These are phyloP conservation scores for Trebouxia sp. DNA, from an alignment of 139 green algal genomes.

Conservation along the genomic window DNA sequence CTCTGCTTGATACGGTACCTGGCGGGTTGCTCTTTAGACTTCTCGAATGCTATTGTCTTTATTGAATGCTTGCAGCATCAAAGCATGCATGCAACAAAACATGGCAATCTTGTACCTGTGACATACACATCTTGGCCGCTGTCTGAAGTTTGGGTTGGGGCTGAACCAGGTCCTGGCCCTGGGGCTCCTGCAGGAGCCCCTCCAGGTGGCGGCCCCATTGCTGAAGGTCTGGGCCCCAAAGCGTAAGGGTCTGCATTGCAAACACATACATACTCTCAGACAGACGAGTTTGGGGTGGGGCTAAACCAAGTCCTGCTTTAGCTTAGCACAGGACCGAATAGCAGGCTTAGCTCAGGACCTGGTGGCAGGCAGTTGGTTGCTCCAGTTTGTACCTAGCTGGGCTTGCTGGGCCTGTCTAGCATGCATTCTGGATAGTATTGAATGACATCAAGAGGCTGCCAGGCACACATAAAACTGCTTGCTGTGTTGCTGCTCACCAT, in stretches of 20 bases:
- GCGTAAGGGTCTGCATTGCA: not conserved
- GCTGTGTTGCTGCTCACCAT: not conserved
- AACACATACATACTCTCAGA: not conserved
- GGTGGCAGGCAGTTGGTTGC: too few species aligned
- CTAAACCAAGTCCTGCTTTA: not conserved
- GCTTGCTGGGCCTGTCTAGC: too few species aligned
- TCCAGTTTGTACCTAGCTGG: too few species aligned
- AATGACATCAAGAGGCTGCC: too few species aligned
- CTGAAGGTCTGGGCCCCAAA: constrained; percentile 3
- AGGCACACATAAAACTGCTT: too few species aligned
- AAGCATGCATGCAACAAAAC: not conserved
- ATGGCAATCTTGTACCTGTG: not conserved
- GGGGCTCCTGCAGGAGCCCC: not conserved
- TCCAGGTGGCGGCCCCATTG: not conserved
- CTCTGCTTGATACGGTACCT: too few species aligned
- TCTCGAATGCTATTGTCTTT: too few species aligned
- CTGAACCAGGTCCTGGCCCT: not conserved
- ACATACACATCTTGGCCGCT: not conserved
- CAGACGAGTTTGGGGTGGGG: not conserved
- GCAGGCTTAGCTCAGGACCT: too few species aligned
- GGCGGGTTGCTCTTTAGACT: too few species aligned
- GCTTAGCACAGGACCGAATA: too few species aligned
- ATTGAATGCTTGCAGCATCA: too few species aligned
- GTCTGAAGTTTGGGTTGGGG: not conserved
- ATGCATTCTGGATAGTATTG: too few species aligned